phyloP scores from a whole-genome alignment of 768 basidiomycete genomes.

The Leucocoprinus sp. region DNA sequence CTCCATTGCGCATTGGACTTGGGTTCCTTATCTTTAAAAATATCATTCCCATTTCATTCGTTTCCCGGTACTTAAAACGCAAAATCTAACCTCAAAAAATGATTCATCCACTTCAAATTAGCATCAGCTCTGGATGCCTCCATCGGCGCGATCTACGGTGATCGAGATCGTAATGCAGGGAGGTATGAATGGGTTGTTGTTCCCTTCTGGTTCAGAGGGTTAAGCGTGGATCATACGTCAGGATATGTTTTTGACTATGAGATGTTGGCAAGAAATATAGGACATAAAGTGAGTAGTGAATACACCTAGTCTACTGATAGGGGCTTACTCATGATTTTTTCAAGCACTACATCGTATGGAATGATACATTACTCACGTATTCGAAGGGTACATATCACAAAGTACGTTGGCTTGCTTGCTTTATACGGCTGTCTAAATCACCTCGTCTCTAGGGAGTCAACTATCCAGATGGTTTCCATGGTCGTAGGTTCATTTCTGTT shows the following conservation, averaged over 20 bases:
- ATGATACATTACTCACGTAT: slow-evolving; percentile 43
- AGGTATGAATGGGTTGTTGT: slow-evolving; percentile 27
- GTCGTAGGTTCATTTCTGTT: slow-evolving; percentile 6
- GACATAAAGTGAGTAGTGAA: slow-evolving; percentile 26
- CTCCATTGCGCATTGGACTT: neutral
- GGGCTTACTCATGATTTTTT: slow-evolving; percentile 14
- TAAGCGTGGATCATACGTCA: slow-evolving; percentile 14
- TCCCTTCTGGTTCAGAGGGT: too few species aligned
- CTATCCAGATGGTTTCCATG: slow-evolving; percentile 24
- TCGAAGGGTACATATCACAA: slow-evolving; percentile 23
- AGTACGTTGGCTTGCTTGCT: slow-evolving; percentile 12
- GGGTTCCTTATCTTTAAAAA: neutral
- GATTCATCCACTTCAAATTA: slow-evolving; percentile 4
- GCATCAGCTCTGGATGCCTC: slow-evolving; percentile 67
- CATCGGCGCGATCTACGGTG: slow-evolving; percentile 50
- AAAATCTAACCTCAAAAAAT: neutral
- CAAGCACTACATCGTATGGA: slow-evolving; percentile 62
- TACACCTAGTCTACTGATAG: too few species aligned
- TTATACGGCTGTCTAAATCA: neutral
- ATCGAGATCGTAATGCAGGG: slow-evolving; percentile 63
- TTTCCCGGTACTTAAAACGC: neutral
- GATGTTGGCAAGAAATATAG: slow-evolving; percentile 32
- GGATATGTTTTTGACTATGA: slow-evolving; percentile 34
- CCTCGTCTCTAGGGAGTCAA: slow-evolving; percentile 55
- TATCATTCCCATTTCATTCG: neutral